These are phyloP conservation scores for Phytopythium cucurbitacearum DNA, from an alignment of 352 stramenopile genomes.

Conservation along the genomic window DNA sequence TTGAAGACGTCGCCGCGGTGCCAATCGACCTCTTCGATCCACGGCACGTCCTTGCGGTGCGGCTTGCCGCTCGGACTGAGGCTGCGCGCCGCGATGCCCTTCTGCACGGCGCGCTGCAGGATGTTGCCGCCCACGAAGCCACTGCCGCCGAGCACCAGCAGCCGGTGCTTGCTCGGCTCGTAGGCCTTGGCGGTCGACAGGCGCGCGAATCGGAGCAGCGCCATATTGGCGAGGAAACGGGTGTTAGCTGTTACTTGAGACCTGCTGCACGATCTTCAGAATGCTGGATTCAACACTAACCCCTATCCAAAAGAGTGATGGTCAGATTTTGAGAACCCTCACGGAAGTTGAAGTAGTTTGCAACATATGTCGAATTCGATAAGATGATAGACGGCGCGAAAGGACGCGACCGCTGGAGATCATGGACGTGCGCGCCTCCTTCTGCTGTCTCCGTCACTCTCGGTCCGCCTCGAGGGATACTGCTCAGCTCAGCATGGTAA, in stretches of 20 bases:
- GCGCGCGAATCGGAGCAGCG: constrained; percentile 21
- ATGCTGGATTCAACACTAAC: constrained; percentile 22
- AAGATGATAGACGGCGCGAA: not conserved
- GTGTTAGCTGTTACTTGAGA: not conserved
- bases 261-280: not conserved
- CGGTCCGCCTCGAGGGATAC: no score
- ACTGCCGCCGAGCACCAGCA: constrained; percentile 87
- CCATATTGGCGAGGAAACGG: constrained; percentile 12
- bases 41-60: constrained; percentile 68
- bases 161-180: constrained; percentile 62
- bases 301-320: not conserved
- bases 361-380: no score
- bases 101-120: constrained; percentile 82
- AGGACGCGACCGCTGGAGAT: not conserved
- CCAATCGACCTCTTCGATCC: constrained; percentile 88
- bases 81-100: constrained; percentile 82
- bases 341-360: constrained; percentile 1
- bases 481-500: no score
- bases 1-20: constrained; percentile 85
- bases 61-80: constrained; percentile 84
- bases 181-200: constrained; percentile 37
- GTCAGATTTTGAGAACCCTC: not conserved
- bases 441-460: no score
- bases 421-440: no score
- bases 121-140: constrained; percentile 91